These are phyloP conservation scores for Rhododendron mucronatum DNA, from an alignment of 148 eudicot genomes.

Conservation along the genomic window DNA sequence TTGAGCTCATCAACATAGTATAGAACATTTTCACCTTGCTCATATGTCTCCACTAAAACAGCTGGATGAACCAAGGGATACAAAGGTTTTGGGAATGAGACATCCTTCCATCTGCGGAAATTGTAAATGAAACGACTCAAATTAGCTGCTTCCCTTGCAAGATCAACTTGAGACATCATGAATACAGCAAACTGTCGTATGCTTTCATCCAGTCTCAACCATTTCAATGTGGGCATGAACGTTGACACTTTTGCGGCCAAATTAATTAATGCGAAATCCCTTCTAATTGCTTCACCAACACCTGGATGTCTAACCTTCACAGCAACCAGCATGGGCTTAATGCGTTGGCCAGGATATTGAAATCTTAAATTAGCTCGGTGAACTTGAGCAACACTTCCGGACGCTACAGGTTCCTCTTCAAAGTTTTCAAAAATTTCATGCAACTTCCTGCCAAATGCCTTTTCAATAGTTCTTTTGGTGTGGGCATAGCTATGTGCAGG, in stretches of 20 bases:
- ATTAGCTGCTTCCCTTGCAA: constrained; percentile 88
- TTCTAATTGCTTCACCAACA: constrained; percentile 74
- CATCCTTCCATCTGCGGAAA: constrained; percentile 75
- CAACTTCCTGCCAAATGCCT: constrained; percentile 68
- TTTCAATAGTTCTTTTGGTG: constrained; percentile 62
- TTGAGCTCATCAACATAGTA: constrained; percentile 62
- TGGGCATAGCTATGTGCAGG: constrained; percentile 70
- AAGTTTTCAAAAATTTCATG: constrained; percentile 74
- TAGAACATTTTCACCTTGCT: constrained; percentile 64
- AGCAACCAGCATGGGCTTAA: constrained; percentile 66
- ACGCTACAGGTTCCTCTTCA: constrained; percentile 81
- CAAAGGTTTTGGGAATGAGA: constrained; percentile 84
- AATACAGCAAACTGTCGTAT: constrained; percentile 80
- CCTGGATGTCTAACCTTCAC: constrained; percentile 93
- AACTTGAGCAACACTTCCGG: constrained; percentile 85
- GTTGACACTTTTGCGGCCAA: constrained; percentile 57
- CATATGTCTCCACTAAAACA: constrained; percentile 77
- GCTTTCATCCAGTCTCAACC: constrained; percentile 88
- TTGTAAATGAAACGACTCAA: constrained; percentile 80
- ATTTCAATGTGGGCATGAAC: constrained; percentile 57
- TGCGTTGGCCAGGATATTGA: constrained; percentile 51
- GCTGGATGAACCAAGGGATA: constrained; percentile 89
- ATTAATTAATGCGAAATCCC: constrained; percentile 68
- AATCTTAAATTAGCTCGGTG: constrained; percentile 66
- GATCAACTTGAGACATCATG: constrained; percentile 97